Percentiles rank a stretch among this genome's conserved stretches.
phyloP scores from a whole-genome alignment of 257 asterid genomes.

The Echium plantagineum region DNA sequence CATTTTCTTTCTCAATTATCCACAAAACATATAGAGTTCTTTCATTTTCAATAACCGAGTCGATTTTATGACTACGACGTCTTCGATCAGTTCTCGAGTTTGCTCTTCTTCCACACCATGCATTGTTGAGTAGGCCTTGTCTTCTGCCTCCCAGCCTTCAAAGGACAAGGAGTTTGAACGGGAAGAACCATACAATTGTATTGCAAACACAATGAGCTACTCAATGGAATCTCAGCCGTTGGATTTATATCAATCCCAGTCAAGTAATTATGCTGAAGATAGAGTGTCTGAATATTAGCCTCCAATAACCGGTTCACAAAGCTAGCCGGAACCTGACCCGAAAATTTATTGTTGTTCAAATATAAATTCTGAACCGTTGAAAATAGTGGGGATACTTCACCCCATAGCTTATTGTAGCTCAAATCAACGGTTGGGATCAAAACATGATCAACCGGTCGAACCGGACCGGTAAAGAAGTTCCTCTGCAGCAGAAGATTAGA shows the following conservation, averaged over 20 bases:
- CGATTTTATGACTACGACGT: no score
- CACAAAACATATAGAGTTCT: background rate
- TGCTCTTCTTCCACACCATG: slow-evolving; percentile 58
- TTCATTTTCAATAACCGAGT: no score
- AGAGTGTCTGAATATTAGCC: slow-evolving; percentile 43
- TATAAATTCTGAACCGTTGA: slow-evolving; percentile 67
- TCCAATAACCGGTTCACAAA: slow-evolving; percentile 66
- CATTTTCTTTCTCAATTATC: background rate
- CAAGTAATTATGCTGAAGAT: slow-evolving; percentile 72
- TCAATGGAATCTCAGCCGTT: slow-evolving; percentile 62
- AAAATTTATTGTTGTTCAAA: slow-evolving; percentile 82
- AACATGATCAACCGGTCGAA: slow-evolving; percentile 46
- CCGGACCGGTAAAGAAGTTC: slow-evolving; percentile 53
- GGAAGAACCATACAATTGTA: slow-evolving; percentile 90
- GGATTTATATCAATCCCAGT: slow-evolving; percentile 85
- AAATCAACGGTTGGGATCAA: slow-evolving; percentile 63
- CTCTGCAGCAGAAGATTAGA: slow-evolving; percentile 63
- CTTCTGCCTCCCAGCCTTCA: slow-evolving; percentile 75
- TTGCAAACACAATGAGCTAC: slow-evolving; percentile 74
- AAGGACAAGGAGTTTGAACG: slow-evolving; percentile 69
- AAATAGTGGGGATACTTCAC: slow-evolving; percentile 62
- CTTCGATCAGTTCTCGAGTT: slow-evolving; percentile 17
- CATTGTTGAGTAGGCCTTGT: slow-evolving; percentile 84
- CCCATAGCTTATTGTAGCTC: slow-evolving; percentile 69
- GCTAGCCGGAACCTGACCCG: slow-evolving; percentile 59